Conservation (phyloP, 2,329 filamentous ascomycete species). For the Chaetomium sp. region DNA sequence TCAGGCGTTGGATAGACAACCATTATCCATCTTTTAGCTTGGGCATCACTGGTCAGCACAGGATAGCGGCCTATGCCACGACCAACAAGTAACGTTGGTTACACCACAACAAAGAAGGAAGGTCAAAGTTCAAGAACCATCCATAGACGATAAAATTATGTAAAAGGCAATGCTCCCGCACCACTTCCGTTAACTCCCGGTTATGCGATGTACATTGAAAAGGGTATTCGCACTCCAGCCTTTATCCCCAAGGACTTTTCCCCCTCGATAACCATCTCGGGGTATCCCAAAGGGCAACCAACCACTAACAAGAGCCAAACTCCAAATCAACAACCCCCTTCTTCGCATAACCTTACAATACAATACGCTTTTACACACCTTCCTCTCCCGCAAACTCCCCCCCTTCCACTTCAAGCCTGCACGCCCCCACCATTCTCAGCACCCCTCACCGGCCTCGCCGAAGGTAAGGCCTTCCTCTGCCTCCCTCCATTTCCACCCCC, state of each 20-base stretch:
- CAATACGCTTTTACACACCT: too few species aligned
- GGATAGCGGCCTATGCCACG: background rate
- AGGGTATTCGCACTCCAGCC: slow-evolving; percentile 19
- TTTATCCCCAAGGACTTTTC: background rate
- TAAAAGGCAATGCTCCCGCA: background rate
- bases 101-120: background rate
- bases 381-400: background rate
- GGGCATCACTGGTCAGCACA: background rate
- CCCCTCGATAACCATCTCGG: background rate
- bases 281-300: background rate
- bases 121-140: background rate
- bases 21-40: background rate
- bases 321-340: background rate
- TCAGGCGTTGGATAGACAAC: slow-evolving; percentile 10
- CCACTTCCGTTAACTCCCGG: background rate
- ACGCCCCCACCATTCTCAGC: background rate
- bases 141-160: background rate
- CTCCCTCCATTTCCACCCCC: background rate
- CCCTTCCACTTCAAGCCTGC: background rate
- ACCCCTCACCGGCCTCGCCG: slow-evolving; percentile 4
- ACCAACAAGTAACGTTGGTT: background rate
- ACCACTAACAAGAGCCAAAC: background rate
- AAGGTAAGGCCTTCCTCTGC: slow-evolving; percentile 22
- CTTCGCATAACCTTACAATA: background rate
- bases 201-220: background rate